Percentiles rank a stretch among this genome's conserved stretches.
Conservation (phyloP, 2,329 filamentous ascomycete genomes). For the Stromatinia cepivora region DNA sequence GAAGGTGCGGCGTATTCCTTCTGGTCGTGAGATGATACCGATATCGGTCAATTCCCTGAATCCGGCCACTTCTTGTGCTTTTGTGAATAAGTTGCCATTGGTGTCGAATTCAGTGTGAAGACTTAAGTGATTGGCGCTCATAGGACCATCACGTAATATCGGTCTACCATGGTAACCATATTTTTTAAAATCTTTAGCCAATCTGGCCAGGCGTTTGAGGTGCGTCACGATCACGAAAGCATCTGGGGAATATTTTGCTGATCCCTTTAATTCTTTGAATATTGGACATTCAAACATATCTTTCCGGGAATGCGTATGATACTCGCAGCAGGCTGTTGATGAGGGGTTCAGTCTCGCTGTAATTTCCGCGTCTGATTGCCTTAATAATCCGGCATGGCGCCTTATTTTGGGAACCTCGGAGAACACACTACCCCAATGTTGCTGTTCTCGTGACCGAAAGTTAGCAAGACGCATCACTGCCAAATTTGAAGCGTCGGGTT, state of each 20-base stretch:
- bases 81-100: neutral
- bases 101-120: neutral
- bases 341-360: neutral
- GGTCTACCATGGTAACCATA: neutral
- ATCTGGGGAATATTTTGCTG: conserved; percentile 6
- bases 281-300: neutral
- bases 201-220: neutral
- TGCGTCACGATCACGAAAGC: neutral
- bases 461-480: neutral
- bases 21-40: neutral
- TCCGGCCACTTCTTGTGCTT: neutral
- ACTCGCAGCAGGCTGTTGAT: conserved; percentile 6
- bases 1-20: neutral
- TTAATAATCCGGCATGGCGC: neutral
- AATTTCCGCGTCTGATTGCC: neutral
- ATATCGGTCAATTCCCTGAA: neutral
- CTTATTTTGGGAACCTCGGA: neutral
- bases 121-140: neutral
- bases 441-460: neutral
- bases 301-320: neutral
- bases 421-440: neutral
- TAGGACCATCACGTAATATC: neutral
- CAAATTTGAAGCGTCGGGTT: neutral
- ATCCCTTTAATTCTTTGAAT: neutral
- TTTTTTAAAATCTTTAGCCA: neutral